Base-by-base conservation (phyloP, 257 asterid species). In the Forsythia suspensa region DNA sequence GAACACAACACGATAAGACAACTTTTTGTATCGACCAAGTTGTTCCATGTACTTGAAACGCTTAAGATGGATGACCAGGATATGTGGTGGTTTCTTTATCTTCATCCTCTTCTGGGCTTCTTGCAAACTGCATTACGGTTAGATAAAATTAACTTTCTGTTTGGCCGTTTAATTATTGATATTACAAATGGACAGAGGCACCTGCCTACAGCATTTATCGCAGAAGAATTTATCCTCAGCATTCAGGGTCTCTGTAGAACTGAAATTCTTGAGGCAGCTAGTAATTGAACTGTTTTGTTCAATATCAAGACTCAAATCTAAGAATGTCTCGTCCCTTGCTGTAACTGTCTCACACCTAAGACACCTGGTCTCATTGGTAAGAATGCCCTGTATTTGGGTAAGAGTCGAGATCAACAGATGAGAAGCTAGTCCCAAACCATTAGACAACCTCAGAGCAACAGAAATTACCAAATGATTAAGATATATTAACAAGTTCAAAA, bases 271-370 rank as follows among this genome's bases (percentile, higher is more conserved):
- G 86, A 94, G 88, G 92, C 97, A 94, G 92, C 98, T 92, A 34
- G 97, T 94, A 76, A 94, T 94, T 70, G 98, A 94, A 85, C 97
- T 94, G 88, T 94, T 94, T 77, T 92, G 98, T 84, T 94, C 98
- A 76, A 94, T 92, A 84, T 94, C 98, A 42, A 92, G 93, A 90
- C 97, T 94, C 81, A 94, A 84, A 86, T 94, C 98, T 46, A 94
- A 84, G 81, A 92, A 94, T 11, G 97, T 92, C 79, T 94, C 98
- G 38, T 94, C 97, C 88, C 98, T 89, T 29, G 98, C 98, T 18
- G 97, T 94, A 73, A 94, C 97, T 59, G 98, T 94, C 87, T 94
- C 98, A 61, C 98, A 94, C 77, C 96, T 77, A 76, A 94, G 83
- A 82, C 98, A 92, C 86, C 89, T 85, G 7, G 98, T 94, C 88